These are phyloP conservation scores for Cryptococcus sp. DNA, from an alignment of 1,284 basidiomycete genomes.

Conservation along the genomic window DNA sequence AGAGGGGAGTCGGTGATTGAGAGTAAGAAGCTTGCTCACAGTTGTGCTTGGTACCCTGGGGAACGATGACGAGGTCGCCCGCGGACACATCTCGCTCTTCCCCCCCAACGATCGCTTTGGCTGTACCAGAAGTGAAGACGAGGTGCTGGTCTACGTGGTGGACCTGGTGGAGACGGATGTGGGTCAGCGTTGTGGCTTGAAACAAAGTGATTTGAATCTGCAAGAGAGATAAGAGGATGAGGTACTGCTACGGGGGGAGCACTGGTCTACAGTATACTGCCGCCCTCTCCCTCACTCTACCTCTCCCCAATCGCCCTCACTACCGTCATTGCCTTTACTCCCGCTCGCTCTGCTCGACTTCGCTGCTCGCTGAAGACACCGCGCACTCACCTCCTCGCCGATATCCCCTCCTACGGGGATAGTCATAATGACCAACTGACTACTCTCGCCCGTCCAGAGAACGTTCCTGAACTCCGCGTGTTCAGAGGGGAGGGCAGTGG, in stretches of 20 bases:
- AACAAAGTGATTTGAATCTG: too few species aligned
- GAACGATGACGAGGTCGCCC: slow-evolving; percentile 53
- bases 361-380: too few species aligned
- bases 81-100: slow-evolving; percentile 51
- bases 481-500: slow-evolving; percentile 40
- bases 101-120: slow-evolving; percentile 51
- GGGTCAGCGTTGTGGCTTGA: neutral
- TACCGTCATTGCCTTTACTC: too few species aligned
- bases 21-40: slow-evolving; percentile 24
- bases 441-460: slow-evolving; percentile 48
- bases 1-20: too few species aligned
- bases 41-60: slow-evolving; percentile 52
- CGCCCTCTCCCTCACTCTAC: too few species aligned
- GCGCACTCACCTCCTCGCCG: slow-evolving; percentile 42
- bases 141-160: slow-evolving; percentile 52
- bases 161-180: slow-evolving; percentile 21
- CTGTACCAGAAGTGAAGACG: slow-evolving; percentile 47
- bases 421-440: slow-evolving; percentile 53
- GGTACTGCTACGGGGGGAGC: too few species aligned
- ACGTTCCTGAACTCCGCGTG: slow-evolving; percentile 51
- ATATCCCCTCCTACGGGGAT: slow-evolving; percentile 53
- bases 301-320: too few species aligned
- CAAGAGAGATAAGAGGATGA: too few species aligned
- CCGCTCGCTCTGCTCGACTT: too few species aligned
- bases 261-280: too few species aligned